phyloP scores from a whole-genome alignment of 1,139 yeast genomes.

The Pichia sp. region DNA sequence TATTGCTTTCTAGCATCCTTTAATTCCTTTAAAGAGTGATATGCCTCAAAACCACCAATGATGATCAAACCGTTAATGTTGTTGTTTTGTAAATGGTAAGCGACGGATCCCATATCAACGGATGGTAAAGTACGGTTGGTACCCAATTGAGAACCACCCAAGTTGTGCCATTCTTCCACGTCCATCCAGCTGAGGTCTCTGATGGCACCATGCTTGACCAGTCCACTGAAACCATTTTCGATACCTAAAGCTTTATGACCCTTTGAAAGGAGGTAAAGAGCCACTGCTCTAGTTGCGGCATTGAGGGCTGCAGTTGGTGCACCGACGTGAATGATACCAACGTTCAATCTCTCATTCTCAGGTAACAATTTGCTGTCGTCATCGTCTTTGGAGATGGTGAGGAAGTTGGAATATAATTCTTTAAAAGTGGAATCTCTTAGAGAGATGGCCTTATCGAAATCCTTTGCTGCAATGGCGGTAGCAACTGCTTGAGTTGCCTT shows the following conservation, averaged over 20 bases:
- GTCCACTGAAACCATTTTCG: constrained; percentile 89
- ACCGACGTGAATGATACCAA: constrained; percentile 87
- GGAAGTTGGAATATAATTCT: constrained; percentile 67
- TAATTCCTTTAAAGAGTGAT: constrained; percentile 72
- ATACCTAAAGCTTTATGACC: constrained; percentile 89
- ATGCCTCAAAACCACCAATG: constrained; percentile 96
- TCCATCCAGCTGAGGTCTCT: constrained; percentile 75
- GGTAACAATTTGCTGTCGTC: constrained; percentile 43
- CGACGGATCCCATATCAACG: constrained; percentile 77
- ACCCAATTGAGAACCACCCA: constrained; percentile 94
- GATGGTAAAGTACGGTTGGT: constrained; percentile 86
- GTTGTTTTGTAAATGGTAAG: constrained; percentile 83
- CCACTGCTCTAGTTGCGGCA: constrained; percentile 87
- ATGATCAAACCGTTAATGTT: constrained; percentile 78
- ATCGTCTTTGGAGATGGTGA: constrained; percentile 66
- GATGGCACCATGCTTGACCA: constrained; percentile 73
- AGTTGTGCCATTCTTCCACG: constrained; percentile 82
- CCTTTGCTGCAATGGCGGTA: constrained; percentile 66
- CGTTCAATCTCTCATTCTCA: constrained; percentile 43
- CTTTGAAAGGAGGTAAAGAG: constrained; percentile 79
- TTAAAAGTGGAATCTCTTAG: constrained; percentile 83
- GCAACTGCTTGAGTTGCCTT: constrained; percentile 81
- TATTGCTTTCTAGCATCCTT: constrained; percentile 64
- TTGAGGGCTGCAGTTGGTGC: constrained; percentile 98
- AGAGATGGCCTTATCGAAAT: constrained; percentile 79